Evolutionary conservation across 257 asterid species (phyloP).

Genomic region (Nicotiana otophora): DNA sequence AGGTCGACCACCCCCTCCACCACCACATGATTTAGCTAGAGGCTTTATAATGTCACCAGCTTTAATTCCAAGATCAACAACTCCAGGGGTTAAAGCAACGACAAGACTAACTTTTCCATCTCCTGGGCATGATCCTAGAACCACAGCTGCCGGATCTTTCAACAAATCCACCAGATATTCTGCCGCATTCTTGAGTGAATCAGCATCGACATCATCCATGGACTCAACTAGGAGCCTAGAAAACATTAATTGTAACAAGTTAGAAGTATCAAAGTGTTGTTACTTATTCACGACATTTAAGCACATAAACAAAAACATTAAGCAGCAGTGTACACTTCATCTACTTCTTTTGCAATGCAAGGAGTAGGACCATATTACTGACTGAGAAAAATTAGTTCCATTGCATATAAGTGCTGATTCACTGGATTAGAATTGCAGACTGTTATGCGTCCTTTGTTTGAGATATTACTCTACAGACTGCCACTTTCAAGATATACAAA

Average conservation of each 20-base stretch:
- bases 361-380: neutral
- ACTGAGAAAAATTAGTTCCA: neutral
- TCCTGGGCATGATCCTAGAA: constrained; percentile 78
- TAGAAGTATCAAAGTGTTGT: neutral
- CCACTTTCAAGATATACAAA: neutral
- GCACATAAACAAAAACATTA: neutral
- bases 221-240: constrained; percentile 68
- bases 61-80: constrained; percentile 63
- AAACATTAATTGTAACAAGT: neutral
- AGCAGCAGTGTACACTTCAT: neutral
- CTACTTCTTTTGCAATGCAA: neutral
- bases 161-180: constrained; percentile 54
- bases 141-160: constrained; percentile 82
- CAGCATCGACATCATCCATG: constrained; percentile 82
- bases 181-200: constrained; percentile 78
- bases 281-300: neutral
- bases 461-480: neutral
- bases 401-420: neutral
- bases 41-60: constrained; percentile 89
- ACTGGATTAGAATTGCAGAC: neutral
- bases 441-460: neutral
- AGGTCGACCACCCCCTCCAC: constrained; percentile 93
- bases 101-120: constrained; percentile 69
- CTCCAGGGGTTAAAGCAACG: constrained; percentile 80
- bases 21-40: constrained; percentile 82